A percentile compares a stretch with the other conserved stretches of the same genome.
Conservation (phyloP, 495 filamentous ascomycete genomes). For the Cenococcum geophilum region DNA sequence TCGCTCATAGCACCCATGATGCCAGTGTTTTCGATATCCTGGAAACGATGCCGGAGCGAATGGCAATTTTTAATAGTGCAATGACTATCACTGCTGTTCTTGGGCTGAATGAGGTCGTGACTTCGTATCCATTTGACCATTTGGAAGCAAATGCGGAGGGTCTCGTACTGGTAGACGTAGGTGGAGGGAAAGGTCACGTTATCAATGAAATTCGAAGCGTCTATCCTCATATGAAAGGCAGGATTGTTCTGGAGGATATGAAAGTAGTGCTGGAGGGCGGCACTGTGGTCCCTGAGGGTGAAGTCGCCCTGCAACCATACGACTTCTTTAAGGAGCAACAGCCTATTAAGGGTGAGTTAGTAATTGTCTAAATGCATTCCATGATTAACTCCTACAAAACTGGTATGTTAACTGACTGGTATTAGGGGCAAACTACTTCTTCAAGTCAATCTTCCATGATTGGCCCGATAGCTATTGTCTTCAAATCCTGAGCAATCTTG, state of each 20-base stretch:
- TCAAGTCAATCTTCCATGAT: constrained; percentile 14
- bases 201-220: constrained; percentile 9
- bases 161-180: constrained; percentile 16
- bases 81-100: neutral
- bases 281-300: neutral
- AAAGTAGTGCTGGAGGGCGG: constrained; percentile 9
- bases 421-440: constrained; percentile 12
- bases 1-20: neutral
- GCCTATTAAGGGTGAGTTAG: constrained; percentile 11
- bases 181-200: constrained; percentile 14
- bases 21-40: neutral
- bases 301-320: constrained; percentile 9
- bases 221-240: constrained; percentile 8
- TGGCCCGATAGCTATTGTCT: constrained; percentile 15
- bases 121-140: constrained; percentile 2
- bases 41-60: neutral
- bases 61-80: neutral
- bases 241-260: constrained; percentile 9
- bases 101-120: neutral
- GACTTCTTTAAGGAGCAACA: constrained; percentile 15
- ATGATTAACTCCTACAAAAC: too few relatives aligned
- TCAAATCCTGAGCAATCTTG: constrained; percentile 11
- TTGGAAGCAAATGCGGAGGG: constrained; percentile 6
- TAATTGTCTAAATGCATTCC: neutral
- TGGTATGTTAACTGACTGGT: neutral